Conservation (phyloP, 2,329 filamentous ascomycete species). For the Colletotrichum salicis region DNA sequence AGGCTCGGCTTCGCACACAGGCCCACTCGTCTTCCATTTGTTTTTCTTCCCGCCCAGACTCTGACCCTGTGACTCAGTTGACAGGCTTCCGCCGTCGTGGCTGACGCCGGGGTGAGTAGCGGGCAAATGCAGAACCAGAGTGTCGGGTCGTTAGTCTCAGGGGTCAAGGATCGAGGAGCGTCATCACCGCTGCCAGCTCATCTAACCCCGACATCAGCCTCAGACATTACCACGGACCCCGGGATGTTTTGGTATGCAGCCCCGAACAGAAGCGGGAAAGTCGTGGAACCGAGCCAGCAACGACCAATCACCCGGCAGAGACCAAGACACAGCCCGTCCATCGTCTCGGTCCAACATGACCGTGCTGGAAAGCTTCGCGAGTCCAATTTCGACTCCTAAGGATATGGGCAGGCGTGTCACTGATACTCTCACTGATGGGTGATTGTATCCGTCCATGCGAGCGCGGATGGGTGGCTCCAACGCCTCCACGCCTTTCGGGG, state of each 20-base stretch:
- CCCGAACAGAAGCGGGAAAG: slow-evolving; percentile 30
- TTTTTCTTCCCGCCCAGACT: slow-evolving; percentile 18
- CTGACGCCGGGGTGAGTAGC: slow-evolving; percentile 24
- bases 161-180: slow-evolving; percentile 33
- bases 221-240: slow-evolving; percentile 28
- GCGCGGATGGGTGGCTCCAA: neutral
- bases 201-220: slow-evolving; percentile 33
- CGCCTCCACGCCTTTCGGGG: neutral
- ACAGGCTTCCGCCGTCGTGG: slow-evolving; percentile 21
- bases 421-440: neutral
- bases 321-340: slow-evolving; percentile 8
- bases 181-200: slow-evolving; percentile 28
- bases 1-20: slow-evolving; percentile 9
- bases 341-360: slow-evolving; percentile 13
- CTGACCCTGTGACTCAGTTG: slow-evolving; percentile 25
- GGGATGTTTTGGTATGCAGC: slow-evolving; percentile 22
- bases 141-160: slow-evolving; percentile 31
- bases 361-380: slow-evolving; percentile 18
- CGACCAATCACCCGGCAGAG: slow-evolving; percentile 17
- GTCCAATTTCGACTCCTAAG: slow-evolving; percentile 2
- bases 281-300: slow-evolving; percentile 14
- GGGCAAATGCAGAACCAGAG: slow-evolving; percentile 27
- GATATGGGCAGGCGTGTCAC: neutral
- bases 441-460: neutral
- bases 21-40: slow-evolving; percentile 8